phyloP scores from a whole-genome alignment of 345 rosid genomes.

The sweet orange (Citrus sinensis) region DNA sequence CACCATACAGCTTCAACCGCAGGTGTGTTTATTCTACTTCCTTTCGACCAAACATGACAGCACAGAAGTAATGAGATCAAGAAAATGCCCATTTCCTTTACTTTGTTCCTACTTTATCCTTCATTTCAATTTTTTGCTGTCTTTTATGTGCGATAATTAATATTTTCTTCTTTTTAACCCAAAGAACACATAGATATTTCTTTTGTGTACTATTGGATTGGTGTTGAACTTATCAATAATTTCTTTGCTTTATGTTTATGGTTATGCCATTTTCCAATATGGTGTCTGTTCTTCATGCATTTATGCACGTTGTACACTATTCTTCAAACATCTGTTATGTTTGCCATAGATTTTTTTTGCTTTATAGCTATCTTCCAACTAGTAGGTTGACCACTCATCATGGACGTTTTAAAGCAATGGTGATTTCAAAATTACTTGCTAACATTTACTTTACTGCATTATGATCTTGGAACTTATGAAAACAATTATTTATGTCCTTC shows the following conservation, averaged over 20 bases:
- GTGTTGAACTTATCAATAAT: neutral
- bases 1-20: conserved; percentile 63
- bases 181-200: too few species aligned
- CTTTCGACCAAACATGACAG: neutral
- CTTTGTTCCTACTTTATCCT: neutral
- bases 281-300: neutral
- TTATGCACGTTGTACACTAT: neutral
- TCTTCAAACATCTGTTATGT: neutral
- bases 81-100: neutral
- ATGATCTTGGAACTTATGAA: neutral
- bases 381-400: neutral
- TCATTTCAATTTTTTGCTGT: neutral
- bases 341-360: neutral
- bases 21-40: conserved; percentile 33
- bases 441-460: neutral
- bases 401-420: neutral
- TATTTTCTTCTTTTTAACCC: neutral
- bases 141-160: neutral
- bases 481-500: neutral
- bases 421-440: neutral
- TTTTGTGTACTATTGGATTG: neutral
- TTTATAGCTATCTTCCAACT: neutral
- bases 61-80: neutral
- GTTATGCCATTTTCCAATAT: neutral
- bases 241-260: neutral